Base-by-base conservation (phyloP, 2,329 filamentous ascomycete species). In the Coleophoma cylindrospora region DNA sequence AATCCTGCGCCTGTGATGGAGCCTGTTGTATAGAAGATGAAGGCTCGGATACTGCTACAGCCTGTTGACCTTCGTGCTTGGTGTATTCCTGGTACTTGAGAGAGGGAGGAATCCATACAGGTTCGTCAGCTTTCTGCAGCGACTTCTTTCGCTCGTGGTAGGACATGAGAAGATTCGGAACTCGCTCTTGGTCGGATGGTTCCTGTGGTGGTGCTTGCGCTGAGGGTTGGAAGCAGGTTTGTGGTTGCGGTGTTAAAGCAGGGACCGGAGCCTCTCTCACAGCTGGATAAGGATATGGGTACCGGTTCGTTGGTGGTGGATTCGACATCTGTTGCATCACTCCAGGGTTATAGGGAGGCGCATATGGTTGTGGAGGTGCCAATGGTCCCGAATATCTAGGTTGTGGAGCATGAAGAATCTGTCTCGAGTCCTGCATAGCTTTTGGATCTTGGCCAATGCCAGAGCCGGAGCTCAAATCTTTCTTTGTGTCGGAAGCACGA, bases 11-110 rank as follows among this genome's bases (percentile, higher is more conserved):
- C 27, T 27, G 27, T 6, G 27, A 27, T 5, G 27, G 27, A 27
- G 27, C 27, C 9, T 27, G 7, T 34, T 63, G 61, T 48, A 61
- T 57, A 17, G 56, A 47, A 49, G 61, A 62, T 8, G 57, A 10
- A 36, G 57, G 47, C 44, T 57, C 54, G 4, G 43, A 21, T 27
- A 5, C 27, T 27, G 7, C 4, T 27, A 27, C 27, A 5, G 41
- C 12, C n/a, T 14, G 21, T 27, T 22, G 10, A 12, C 15, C 27
- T 32, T 44, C 19, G 8, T 44, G 17, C 32, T 22, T n/a, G 19
- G n/a, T 13, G 17, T 44, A 44, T 44, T 44, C 19, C 12, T 44
- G 41, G 15, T 32, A 44, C 32, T 27, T 22, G n/a, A 32, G 41
- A 5, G 41, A 44, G 3, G 41, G 41, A 27, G 41, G 41, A 10